These are phyloP conservation scores for Rickenella mellea DNA, from an alignment of 768 basidiomycete genomes.

Conservation along the genomic window DNA sequence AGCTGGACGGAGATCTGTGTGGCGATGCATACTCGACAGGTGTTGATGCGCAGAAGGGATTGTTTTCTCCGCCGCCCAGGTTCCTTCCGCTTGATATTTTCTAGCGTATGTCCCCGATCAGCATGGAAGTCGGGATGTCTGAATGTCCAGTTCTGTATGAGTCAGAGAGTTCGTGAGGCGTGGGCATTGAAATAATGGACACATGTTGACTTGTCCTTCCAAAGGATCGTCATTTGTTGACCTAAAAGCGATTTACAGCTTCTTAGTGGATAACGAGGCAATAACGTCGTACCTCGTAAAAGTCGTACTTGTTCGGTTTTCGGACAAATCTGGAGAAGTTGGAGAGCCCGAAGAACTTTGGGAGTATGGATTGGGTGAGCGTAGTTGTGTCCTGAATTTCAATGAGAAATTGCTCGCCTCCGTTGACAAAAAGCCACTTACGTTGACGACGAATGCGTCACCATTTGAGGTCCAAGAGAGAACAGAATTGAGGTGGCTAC, in stretches of 20 bases:
- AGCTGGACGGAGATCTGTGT: conserved; percentile 63
- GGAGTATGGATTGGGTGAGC: conserved; percentile 68
- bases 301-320: conserved; percentile 36
- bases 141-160: conserved; percentile 41
- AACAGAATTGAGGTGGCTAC: no score
- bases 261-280: no score
- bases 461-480: conserved; percentile 80
- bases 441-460: conserved; percentile 86
- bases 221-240: no score
- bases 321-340: conserved; percentile 34
- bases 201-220: no score
- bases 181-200: no score
- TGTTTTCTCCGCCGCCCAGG: no score
- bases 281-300: conserved; percentile 33
- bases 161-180: no score
- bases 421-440: conserved; percentile 9
- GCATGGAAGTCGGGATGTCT: conserved; percentile 44
- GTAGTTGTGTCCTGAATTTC: conserved; percentile 87
- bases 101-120: no score
- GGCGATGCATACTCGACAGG: no score
- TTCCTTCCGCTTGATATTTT: no score
- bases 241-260: conserved; percentile 18
- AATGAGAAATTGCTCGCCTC: no score
- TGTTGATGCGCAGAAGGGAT: no score
- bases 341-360: conserved; percentile 30